Evolutionary conservation across 2,329 filamentous ascomycete species (phyloP), one percentile per base, ranked within the genome.

Genomic region (Chaetomiaceae sp.): DNA sequence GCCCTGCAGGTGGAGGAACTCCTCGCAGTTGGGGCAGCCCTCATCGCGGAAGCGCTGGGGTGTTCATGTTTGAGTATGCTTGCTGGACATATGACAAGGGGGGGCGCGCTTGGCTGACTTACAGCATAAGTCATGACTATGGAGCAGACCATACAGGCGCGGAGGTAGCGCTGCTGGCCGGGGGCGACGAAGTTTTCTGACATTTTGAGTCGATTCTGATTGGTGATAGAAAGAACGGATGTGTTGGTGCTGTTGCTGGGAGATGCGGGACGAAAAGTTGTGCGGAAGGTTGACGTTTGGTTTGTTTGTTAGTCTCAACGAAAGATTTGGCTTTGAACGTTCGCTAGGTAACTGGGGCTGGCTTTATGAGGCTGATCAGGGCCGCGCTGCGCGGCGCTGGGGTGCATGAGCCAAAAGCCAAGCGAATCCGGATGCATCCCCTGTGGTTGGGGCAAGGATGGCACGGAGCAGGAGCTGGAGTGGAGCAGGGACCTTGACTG

Each of bases 81-180:
- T 18, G 8, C 16, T 38, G 14, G 34, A 49, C 56, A 18, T 7
- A 21, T 20, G 27, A 5, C 14, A 29, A 16, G 37, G 29, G 16
- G 44, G 9, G 11, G 41, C 11, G 11, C 18, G 8, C 20, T 10
- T 38, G 20, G 21, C 48, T 44, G 13, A 69, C 80, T 62, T 75
- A 90, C 87, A 61, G 78, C 79, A 66, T 86, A 84, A 56, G 88
- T 86, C 77, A 92, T 90, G 60, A 97, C 89, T 67, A 97, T 87
- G 50, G 90, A 92, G 82, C 94, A 99, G 63, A 97, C 90, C 90
- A 99, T 96, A 78, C 94, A 99, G 66, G 94, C 94, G 72, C 94
- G 91, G 62, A 95, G 81, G 69, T 89, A 85, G 72, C 91, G 89
- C 75, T 87, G 84, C 72, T 94, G 88, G 68, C 77, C 79, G 6